These are phyloP conservation scores for Coemansia nantahalensis DNA, from an alignment of 192 early-diverging fungal genomes.

Conservation along the genomic window DNA sequence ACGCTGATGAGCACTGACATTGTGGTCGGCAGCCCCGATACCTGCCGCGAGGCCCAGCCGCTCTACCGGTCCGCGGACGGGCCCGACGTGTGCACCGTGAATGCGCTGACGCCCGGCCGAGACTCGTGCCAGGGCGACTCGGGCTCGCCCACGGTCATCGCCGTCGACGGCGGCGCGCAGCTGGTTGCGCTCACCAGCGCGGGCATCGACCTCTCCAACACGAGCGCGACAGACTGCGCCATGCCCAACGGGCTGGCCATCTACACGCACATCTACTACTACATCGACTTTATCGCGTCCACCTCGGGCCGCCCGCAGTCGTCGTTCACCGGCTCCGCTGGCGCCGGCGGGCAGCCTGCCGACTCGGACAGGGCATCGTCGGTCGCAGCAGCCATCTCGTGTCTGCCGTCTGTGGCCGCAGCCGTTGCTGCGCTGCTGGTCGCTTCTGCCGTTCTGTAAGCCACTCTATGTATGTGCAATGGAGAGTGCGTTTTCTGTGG, in stretches of 20 bases:
- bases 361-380: too few relatives aligned
- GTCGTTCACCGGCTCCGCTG: constrained; percentile 1
- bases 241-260: constrained; percentile 33
- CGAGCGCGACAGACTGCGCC: constrained; percentile 28
- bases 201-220: constrained; percentile 24
- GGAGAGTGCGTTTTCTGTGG: too few relatives aligned
- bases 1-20: constrained; percentile 30
- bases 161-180: constrained; percentile 7
- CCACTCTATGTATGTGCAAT: too few relatives aligned
- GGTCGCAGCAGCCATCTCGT: too few relatives aligned
- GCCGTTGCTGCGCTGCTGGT: too few relatives aligned
- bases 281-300: constrained; percentile 26
- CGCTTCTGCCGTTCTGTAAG: too few relatives aligned
- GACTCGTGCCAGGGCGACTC: constrained; percentile 53
- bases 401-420: too few relatives aligned
- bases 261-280: constrained; percentile 47
- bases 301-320: constrained; percentile 3
- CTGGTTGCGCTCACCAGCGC: constrained; percentile 38
- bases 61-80: constrained; percentile 26
- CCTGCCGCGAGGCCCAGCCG: constrained; percentile 18
- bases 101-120: constrained; percentile 42
- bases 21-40: constrained; percentile 14
- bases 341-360: background rate
- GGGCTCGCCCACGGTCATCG: constrained; percentile 34
- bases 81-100: constrained; percentile 36